Percentiles rank a stretch among this genome's conserved stretches.
phyloP scores from a whole-genome alignment of 139 green algal genomes.

The Volvox reticuliferus region DNA sequence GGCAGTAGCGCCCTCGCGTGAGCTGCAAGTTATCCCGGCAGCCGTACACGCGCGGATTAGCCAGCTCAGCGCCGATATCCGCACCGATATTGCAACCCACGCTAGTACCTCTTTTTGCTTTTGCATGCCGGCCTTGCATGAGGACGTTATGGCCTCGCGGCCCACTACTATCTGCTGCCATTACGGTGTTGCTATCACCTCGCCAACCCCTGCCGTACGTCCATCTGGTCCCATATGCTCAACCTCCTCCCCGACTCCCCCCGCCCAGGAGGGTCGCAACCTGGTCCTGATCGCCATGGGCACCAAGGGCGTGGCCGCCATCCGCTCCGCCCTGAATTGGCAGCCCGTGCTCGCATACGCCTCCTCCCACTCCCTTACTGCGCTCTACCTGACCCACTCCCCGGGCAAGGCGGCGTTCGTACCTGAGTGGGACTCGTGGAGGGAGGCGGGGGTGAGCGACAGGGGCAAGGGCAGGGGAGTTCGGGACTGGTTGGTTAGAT shows the following conservation, averaged over 20 bases:
- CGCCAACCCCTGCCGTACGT: too few species aligned
- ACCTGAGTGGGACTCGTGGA: conserved; percentile 84
- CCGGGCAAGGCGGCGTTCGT: conserved; percentile 76
- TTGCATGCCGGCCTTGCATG: too few species aligned
- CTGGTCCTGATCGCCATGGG: conserved; percentile 79
- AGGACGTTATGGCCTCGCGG: too few species aligned
- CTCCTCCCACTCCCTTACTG: conserved; percentile 33
- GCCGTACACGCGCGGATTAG: too few species aligned
- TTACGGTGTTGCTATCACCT: too few species aligned
- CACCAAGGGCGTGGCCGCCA: conserved; percentile 71
- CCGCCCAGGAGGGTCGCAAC: conserved; percentile 68
- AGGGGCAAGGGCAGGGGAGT: not conserved
- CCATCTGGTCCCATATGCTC: not conserved
- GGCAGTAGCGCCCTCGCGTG: too few species aligned
- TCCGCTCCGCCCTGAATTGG: conserved; percentile 70
- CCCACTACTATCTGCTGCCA: too few species aligned
- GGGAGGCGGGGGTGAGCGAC: conserved; percentile 78
- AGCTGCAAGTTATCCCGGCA: too few species aligned
- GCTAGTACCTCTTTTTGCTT: too few species aligned
- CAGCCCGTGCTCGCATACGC: conserved; percentile 84
- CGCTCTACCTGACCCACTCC: conserved; percentile 63
- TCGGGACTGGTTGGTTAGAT: not conserved
- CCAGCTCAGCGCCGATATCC: too few species aligned
- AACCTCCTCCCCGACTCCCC: not conserved
- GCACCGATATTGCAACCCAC: too few species aligned